Evolutionary conservation across 1,139 yeast species (phyloP).

Genomic region (Hanseniaspora uvarum): DNA sequence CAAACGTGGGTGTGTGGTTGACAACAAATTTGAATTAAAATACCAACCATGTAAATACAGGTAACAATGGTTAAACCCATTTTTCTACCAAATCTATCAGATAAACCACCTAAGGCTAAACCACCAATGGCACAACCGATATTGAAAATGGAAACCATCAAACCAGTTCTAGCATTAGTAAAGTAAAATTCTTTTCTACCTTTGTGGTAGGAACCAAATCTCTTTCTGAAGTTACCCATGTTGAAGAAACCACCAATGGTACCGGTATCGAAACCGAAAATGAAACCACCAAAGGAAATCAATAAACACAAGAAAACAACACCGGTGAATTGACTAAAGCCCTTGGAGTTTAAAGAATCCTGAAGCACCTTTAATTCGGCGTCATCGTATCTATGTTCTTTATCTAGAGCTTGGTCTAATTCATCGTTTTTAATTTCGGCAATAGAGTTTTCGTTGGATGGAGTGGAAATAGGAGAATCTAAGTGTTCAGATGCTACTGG

Average conservation of each 20-base stretch:
- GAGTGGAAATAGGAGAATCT: constrained; percentile 16
- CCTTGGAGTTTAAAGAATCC: constrained; percentile 11
- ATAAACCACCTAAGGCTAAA: constrained; percentile 43
- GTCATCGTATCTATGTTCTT: constrained; percentile 10
- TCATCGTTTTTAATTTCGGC: constrained; percentile 15
- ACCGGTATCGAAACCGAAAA: constrained; percentile 60
- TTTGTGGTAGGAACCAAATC: constrained; percentile 47
- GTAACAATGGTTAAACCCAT: constrained; percentile 47
- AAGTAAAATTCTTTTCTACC: constrained; percentile 35
- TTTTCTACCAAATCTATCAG: constrained; percentile 53
- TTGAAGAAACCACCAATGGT: constrained; percentile 66
- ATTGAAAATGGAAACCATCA: constrained; percentile 55
- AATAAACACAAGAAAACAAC: constrained; percentile 21
- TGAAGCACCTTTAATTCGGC: constrained; percentile 14
- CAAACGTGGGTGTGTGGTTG: constrained; percentile 31
- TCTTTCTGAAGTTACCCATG: constrained; percentile 49
- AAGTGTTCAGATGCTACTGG: background rate
- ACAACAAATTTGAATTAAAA: constrained; percentile 52
- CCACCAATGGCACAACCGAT: constrained; percentile 64
- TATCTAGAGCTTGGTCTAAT: constrained; percentile 2
- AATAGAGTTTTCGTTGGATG: constrained; percentile 10
- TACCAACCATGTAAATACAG: constrained; percentile 51
- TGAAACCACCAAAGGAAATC: constrained; percentile 28
- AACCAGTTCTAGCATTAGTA: constrained; percentile 47
- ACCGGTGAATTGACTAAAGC: constrained; percentile 31